A percentile compares a stretch with the other conserved stretches of the same genome.
Evolutionary conservation across 176 grass and related monocot species (phyloP).

Genomic region (Oryza australiensis): DNA sequence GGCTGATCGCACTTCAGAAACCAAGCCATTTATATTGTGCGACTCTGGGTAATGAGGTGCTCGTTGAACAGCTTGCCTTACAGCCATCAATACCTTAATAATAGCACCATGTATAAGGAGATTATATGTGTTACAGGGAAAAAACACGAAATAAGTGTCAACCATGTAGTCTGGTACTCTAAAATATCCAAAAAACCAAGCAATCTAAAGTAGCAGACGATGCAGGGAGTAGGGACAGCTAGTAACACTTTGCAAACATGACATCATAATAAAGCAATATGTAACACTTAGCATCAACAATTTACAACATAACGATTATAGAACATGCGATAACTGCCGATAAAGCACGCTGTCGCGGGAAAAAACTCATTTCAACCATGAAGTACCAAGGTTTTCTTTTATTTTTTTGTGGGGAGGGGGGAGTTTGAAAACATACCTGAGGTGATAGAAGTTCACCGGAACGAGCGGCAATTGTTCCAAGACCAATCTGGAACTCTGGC

Average conservation of each 20-base stretch:
- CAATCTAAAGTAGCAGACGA: slow-evolving; percentile 5
- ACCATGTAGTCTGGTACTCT: background rate
- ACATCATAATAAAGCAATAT: slow-evolving; percentile 9
- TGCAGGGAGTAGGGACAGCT: background rate
- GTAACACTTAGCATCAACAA: background rate
- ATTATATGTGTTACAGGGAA: slow-evolving; percentile 11
- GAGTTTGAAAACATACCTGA: slow-evolving; percentile 51
- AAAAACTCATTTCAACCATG: slow-evolving; percentile 5
- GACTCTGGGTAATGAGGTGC: slow-evolving; percentile 72
- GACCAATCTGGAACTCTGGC: slow-evolving; percentile 89
- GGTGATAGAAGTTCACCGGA: slow-evolving; percentile 75
- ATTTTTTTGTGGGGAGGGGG: background rate
- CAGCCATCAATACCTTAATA: slow-evolving; percentile 75
- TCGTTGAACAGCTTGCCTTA: slow-evolving; percentile 82
- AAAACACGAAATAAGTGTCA: slow-evolving; percentile 9
- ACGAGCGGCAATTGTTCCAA: slow-evolving; percentile 69
- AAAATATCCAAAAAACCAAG: background rate
- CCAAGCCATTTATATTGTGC: slow-evolving; percentile 88
- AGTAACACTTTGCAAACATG: background rate
- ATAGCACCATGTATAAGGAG: slow-evolving; percentile 26
- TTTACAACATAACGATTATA: slow-evolving; percentile 8
- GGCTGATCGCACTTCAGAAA: slow-evolving; percentile 82
- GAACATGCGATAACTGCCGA: slow-evolving; percentile 9
- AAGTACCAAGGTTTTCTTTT: background rate
- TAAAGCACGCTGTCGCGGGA: background rate